Conservation (phyloP, 306 rosid species). For the Ziziphus jujuba region DNA sequence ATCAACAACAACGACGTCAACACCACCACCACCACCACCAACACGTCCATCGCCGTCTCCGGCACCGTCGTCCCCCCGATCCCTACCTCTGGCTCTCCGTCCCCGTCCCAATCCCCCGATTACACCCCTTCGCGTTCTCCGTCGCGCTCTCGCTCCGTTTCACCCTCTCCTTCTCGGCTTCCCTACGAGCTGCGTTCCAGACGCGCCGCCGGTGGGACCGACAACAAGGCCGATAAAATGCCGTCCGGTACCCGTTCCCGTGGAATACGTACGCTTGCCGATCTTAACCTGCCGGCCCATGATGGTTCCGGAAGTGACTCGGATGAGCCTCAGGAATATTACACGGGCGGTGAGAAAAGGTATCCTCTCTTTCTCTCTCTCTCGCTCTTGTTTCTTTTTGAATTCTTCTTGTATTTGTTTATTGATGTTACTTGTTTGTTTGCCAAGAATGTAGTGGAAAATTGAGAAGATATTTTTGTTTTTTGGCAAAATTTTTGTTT, state of each 20-base stretch:
- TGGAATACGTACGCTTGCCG: constrained; percentile 59
- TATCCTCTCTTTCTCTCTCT: not conserved
- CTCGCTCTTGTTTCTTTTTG: not conserved
- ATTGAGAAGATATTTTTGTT: too few relatives aligned
- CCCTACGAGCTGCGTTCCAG: constrained; percentile 83
- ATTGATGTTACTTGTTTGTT: not conserved
- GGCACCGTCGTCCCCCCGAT: constrained; percentile 30
- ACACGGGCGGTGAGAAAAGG: constrained; percentile 94
- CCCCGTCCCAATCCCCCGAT: constrained; percentile 37
- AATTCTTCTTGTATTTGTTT: not conserved
- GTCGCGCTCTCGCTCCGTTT: constrained; percentile 31
- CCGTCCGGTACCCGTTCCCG: constrained; percentile 45
- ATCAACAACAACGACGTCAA: not conserved
- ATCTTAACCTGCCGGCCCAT: constrained; percentile 53
- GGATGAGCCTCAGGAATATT: constrained; percentile 76
- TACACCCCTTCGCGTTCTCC: constrained; percentile 44
- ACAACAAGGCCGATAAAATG: constrained; percentile 23
- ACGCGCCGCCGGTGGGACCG: constrained; percentile 31
- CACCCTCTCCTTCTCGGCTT: constrained; percentile 44
- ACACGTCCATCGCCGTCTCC: constrained; percentile 26
- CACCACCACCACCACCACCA: constrained; percentile 7
- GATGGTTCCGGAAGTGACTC: constrained; percentile 56
- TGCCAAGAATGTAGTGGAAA: not conserved
- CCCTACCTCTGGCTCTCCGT: constrained; percentile 25
- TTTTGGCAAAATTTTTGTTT: not conserved